phyloP scores from a whole-genome alignment of 306 rosid genomes.

The Datisca glomerata region DNA sequence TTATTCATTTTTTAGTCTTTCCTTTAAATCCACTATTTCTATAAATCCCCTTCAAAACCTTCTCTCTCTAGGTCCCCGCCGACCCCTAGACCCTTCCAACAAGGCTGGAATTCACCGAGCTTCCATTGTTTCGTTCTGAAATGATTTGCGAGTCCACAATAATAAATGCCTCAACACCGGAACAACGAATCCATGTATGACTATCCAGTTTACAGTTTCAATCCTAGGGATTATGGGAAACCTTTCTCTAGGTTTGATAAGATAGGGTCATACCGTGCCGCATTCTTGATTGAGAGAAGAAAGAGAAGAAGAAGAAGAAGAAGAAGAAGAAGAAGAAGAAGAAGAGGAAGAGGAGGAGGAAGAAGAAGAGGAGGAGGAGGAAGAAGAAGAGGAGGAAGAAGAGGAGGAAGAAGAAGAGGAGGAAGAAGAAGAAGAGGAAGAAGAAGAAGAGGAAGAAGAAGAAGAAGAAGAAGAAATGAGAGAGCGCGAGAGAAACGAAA shows the following conservation, averaged over 20 bases:
- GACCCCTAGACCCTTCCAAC: slow-evolving; percentile 66
- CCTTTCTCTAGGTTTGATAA: slow-evolving; percentile 83
- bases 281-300: slow-evolving; percentile 63
- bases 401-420: too few species aligned
- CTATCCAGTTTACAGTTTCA: slow-evolving; percentile 83
- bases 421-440: too few species aligned
- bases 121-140: slow-evolving; percentile 82
- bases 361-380: too few species aligned
- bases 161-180: slow-evolving; percentile 73
- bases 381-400: too few species aligned
- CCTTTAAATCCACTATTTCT: slow-evolving; percentile 61
- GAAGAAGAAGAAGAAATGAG: too few species aligned
- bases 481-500: too few species aligned
- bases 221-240: slow-evolving; percentile 76
- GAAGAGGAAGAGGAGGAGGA: neutral
- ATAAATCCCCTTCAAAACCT: slow-evolving; percentile 67
- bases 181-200: slow-evolving; percentile 69
- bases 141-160: slow-evolving; percentile 75
- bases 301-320: too few species aligned
- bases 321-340: too few species aligned
- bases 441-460: too few species aligned
- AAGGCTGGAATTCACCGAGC: slow-evolving; percentile 81
- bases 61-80: slow-evolving; percentile 57
- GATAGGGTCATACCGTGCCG: slow-evolving; percentile 70
- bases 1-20: too few species aligned